Base-by-base conservation (phyloP, 805 yeast species). In the Cyberlindnera amylophila region DNA sequence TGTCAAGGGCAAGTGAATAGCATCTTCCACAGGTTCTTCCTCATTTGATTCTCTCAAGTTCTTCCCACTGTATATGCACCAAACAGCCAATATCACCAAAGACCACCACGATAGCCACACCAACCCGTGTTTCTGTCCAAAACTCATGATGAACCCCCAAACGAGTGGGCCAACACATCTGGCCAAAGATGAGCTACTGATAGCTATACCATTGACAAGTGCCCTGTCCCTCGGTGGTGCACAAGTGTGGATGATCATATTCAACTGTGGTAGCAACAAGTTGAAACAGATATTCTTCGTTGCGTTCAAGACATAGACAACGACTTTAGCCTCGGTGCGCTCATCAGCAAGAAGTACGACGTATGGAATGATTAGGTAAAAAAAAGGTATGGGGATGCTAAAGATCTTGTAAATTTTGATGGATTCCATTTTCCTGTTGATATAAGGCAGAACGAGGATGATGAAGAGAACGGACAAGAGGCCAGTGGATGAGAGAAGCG, bases 401-500 rank as follows among this genome's bases (percentile, higher is more conserved):
- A 44, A 40, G 23, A 19, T 28, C 28, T 28, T 39, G 38, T 46
- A 46, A 19, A 42, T 43, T 21, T 32, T 31, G 10, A 46, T 21
- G 2, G 42, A 28, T 14, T 38, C 41, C 19, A 36, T 14, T 28
- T 42, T 42, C 9, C 49, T n/a, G 23, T 42, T 33, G 27, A 46
- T 18, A 27, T 42, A 36, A 3, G 49, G 49, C 1, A 46, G 31
- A 3, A 33, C 59, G 34, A 76, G 40, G 32, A 79, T 71, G 32
- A 73, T 63, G 34, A 74, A 48, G 13, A 74, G 67, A 4, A 81
- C 82, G 23, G 71, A 61, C 16, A 72, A 51, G 24, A 44, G 13
- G 4, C 83, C 83, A 4, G 77, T 72, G 2, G 66, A 40, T 11
- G 82, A 74, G 26, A 78, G 60, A 36, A 77, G 53, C 3, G 63